Evolutionary conservation across 495 filamentous ascomycete genomes (phyloP).

Genomic region (Parathielavia hyrcaniae): DNA sequence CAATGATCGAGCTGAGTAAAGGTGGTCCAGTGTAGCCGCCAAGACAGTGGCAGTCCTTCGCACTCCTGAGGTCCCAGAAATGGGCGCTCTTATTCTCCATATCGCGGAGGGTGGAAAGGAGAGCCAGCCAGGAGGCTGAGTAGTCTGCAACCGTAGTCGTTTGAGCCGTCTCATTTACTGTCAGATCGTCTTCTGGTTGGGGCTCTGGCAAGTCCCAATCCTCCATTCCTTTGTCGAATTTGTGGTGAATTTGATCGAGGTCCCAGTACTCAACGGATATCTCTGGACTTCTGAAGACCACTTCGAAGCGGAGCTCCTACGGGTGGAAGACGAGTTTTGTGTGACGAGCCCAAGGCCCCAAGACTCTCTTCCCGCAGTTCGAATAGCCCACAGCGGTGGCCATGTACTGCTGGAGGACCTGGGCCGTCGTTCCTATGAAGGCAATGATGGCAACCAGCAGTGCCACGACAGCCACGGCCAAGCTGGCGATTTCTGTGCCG

Average conservation of each 20-base stretch:
- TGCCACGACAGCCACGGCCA: neutral
- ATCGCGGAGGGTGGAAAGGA: neutral
- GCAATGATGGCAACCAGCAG: neutral
- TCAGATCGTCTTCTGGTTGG: too few species aligned
- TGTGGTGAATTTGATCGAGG: too few species aligned
- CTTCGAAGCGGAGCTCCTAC: slow-evolving; percentile 7
- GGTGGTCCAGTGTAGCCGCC: too few species aligned
- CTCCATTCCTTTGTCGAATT: neutral
- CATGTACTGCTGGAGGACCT: slow-evolving; percentile 4
- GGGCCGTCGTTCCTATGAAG: neutral
- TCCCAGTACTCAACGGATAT: neutral
- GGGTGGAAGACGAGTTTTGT: slow-evolving; percentile 1
- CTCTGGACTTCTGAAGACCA: neutral
- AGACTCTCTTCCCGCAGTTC: slow-evolving; percentile 2
- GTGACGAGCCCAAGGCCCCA: slow-evolving; percentile 1
- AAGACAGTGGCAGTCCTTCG: too few species aligned
- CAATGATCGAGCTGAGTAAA: neutral
- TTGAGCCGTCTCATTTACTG: neutral
- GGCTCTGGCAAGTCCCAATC: neutral
- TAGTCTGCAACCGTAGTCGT: neutral
- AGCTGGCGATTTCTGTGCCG: neutral
- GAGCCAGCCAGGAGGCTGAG: neutral
- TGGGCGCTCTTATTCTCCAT: too few species aligned
- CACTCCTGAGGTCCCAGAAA: too few species aligned
- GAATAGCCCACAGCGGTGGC: slow-evolving; percentile 5